These are phyloP conservation scores for Tricholoma terreum DNA, from an alignment of 768 basidiomycete species.

Conservation along the genomic window DNA sequence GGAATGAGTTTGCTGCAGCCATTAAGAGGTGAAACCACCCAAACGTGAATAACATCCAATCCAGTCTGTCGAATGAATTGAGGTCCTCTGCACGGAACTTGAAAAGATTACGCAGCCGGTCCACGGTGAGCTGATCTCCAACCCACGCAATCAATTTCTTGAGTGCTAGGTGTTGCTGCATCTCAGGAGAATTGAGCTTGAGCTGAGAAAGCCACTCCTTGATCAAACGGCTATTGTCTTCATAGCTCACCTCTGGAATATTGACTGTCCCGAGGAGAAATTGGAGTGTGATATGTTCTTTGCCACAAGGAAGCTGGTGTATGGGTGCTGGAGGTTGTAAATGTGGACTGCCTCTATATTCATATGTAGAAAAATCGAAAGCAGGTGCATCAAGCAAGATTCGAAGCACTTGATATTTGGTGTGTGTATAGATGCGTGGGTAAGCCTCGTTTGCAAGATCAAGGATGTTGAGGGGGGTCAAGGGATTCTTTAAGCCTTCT, in stretches of 20 bases:
- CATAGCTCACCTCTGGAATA: constrained; percentile 39
- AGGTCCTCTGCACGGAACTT: constrained; percentile 33
- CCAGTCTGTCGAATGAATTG: constrained; percentile 36
- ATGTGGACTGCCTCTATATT: constrained; percentile 6
- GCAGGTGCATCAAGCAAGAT: constrained; percentile 26
- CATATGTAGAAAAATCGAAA: constrained; percentile 28
- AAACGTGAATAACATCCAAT: constrained; percentile 29
- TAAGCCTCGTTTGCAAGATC: constrained; percentile 12
- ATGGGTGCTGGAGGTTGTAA: constrained; percentile 21
- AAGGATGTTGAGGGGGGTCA: constrained; percentile 22
- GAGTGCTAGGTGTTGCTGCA: constrained; percentile 19
- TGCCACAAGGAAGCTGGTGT: constrained; percentile 23
- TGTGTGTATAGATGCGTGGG: constrained; percentile 9
- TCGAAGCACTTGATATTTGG: constrained; percentile 19
- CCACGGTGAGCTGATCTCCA: constrained; percentile 38
- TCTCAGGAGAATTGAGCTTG: constrained; percentile 11
- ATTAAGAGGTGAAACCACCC: constrained; percentile 43
- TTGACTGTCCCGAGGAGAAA: constrained; percentile 33
- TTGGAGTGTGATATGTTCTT: constrained; percentile 26
- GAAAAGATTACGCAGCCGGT: constrained; percentile 34
- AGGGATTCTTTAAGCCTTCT: constrained; percentile 18
- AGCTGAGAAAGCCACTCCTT: constrained; percentile 31
- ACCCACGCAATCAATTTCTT: constrained; percentile 29
- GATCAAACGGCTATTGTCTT: constrained; percentile 28
- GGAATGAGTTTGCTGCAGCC: constrained; percentile 37